Evolutionary conservation across 768 basidiomycete genomes (phyloP).

Genomic region (Trametes meyenii): DNA sequence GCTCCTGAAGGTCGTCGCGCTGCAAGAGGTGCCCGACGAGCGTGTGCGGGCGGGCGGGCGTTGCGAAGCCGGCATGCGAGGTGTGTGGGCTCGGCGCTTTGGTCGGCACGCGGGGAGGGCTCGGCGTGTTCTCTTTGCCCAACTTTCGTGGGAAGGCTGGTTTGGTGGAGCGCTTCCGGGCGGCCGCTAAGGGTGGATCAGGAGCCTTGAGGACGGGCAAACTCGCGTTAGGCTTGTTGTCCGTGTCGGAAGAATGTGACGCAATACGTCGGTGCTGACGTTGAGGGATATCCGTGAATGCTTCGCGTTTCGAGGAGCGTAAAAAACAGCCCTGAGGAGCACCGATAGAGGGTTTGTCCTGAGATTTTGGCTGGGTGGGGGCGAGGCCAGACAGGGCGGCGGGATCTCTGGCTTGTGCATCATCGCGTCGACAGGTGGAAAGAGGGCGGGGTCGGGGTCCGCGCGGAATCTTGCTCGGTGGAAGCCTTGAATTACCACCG

Average conservation of each 20-base stretch:
- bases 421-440: conserved; percentile 4
- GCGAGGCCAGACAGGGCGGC: no score
- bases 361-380: no score
- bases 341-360: no score
- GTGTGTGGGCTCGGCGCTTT: neutral
- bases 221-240: neutral
- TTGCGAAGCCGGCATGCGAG: conserved; percentile 27
- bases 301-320: conserved; percentile 19
- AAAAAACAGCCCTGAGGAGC: neutral
- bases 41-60: conserved; percentile 48
- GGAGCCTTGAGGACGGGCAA: neutral
- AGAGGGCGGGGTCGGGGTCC: conserved; percentile 27
- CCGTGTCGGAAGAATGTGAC: conserved; percentile 19
- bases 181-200: neutral
- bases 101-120: conserved; percentile 2
- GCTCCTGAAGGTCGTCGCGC: conserved; percentile 15
- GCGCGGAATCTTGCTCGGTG: conserved; percentile 30
- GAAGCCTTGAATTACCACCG: neutral
- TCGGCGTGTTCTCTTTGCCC: conserved; percentile 34
- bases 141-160: neutral
- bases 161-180: conserved; percentile 17
- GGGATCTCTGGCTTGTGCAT: neutral
- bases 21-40: conserved; percentile 19
- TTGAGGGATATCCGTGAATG: conserved; percentile 38
- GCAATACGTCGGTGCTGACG: conserved; percentile 28